Evolutionary conservation across 495 filamentous ascomycete species (phyloP).

Genomic region (Trichoderma erinaceum): DNA sequence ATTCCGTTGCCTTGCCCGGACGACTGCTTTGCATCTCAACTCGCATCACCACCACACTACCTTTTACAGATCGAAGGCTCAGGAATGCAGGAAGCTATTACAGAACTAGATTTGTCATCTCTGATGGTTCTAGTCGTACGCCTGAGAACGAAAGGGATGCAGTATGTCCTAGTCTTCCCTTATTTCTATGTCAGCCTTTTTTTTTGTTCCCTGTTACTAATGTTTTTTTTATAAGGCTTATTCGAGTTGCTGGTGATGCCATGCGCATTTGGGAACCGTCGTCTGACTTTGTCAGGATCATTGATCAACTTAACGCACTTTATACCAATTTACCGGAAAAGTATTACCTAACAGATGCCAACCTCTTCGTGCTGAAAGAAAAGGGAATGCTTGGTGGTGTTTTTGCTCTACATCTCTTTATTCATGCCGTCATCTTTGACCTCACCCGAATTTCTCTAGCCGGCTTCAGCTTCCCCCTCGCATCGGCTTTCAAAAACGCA

Average conservation of each 20-base stretch:
- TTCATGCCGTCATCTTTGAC: conserved; percentile 11
- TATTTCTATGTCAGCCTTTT: background rate
- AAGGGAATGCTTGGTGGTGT: background rate
- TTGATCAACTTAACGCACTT: conserved; percentile 5
- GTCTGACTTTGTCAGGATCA: conserved; percentile 1
- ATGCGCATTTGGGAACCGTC: conserved; percentile 9
- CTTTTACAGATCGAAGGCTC: background rate
- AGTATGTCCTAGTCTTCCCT: background rate
- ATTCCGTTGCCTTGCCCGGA: conserved; percentile 3
- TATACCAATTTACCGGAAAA: background rate
- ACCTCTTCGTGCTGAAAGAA: background rate
- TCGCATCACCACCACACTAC: background rate
- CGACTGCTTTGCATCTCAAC: background rate
- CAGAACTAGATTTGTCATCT: background rate
- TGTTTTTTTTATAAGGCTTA: background rate
- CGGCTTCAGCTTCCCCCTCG: conserved; percentile 9
- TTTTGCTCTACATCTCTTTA: conserved; percentile 9
- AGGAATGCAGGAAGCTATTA: background rate
- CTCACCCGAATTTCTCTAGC: conserved; percentile 8
- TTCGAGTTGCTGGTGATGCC: background rate
- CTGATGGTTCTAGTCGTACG: background rate
- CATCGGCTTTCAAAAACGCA: background rate
- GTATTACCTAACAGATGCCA: conserved; percentile 14
- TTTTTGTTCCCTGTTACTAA: background rate
- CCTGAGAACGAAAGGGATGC: background rate